Base-by-base conservation (phyloP, 305 asterid species). In the Fraxinus angustifolia region DNA sequence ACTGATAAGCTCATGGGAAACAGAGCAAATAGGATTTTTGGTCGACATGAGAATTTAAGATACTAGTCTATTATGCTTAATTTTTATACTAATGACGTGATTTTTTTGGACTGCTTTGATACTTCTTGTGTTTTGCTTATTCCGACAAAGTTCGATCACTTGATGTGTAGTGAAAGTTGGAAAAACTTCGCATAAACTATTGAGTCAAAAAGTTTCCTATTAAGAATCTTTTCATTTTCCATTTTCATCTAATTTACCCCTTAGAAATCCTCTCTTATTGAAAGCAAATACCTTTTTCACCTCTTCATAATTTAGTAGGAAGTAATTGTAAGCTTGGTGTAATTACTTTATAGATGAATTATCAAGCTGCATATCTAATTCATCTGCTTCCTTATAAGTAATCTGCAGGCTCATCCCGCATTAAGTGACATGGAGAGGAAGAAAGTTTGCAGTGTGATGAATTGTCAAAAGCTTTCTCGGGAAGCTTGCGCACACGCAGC, bases 401-500 rank as follows among this genome's bases (percentile, higher is more conserved):
- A 77, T 81, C 34, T 76, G 82, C 80, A 92, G 98, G 98, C 98
- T 50, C 98, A 96, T 87, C 98, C 98, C 4, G 92, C 89, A 16
- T 70, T 91, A 68, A 94, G 93, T 36, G 98, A 93, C 80, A 86
- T 89, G 90, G 99, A 94, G 83, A 90, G 95, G 50, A 92, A 94
- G 90, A 92, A 88, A 84, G 93, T 93, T 1, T 93, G 98, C 85
- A 87, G 95, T 34, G 90, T 92, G 75, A 94, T 94, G 98, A 97
- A 94, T 86, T 96, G 96, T 82, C 96, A 90, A 53, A 96, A 93
- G 89, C 98, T 94, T 3, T 94, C 98, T 5, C 89, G 93, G 1
- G 97, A 94, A 82, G 98, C 98, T 14, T 90, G 97, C 3, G 97
- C 97, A 0, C 99, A 96, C 79, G 98, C 97, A 8, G 95, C 98